These are phyloP conservation scores for Rossbeevera mucosa DNA, from an alignment of 768 basidiomycete species.

Conservation along the genomic window DNA sequence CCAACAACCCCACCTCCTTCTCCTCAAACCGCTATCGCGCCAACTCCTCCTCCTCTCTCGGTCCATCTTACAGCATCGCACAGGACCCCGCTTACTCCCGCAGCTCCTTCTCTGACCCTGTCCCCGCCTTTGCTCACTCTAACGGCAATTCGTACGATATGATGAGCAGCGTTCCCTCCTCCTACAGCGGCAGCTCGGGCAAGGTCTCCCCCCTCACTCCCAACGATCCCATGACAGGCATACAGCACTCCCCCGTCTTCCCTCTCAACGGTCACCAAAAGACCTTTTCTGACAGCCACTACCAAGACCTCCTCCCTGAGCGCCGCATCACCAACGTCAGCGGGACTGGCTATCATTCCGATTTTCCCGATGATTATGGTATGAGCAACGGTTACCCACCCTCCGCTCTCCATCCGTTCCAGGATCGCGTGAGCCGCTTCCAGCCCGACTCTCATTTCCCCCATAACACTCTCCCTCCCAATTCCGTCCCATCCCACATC, in stretches of 20 bases:
- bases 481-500: conserved; percentile 46
- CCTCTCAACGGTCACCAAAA: conserved; percentile 42
- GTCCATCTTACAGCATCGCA: conserved; percentile 49
- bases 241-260: conserved; percentile 55
- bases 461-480: conserved; percentile 38
- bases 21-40: conserved; percentile 61
- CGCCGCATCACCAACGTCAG: conserved; percentile 48
- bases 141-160: conserved; percentile 60
- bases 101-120: conserved; percentile 54
- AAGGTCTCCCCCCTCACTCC: conserved; percentile 76
- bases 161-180: conserved; percentile 57
- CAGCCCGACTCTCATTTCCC: conserved; percentile 49
- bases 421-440: conserved; percentile 55
- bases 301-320: conserved; percentile 57
- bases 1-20: conserved; percentile 44
- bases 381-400: conserved; percentile 46
- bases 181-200: conserved; percentile 54
- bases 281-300: conserved; percentile 53
- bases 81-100: conserved; percentile 58
- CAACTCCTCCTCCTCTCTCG: conserved; percentile 67
- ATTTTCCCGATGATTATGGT: conserved; percentile 62
- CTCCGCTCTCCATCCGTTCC: conserved; percentile 52
- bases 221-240: conserved; percentile 53
- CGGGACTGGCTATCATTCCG: conserved; percentile 47
- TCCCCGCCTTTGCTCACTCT: conserved; percentile 52